phyloP scores from a whole-genome alignment of 192 early-diverging fungal species.

The Phlyctochytrium bullatum region DNA sequence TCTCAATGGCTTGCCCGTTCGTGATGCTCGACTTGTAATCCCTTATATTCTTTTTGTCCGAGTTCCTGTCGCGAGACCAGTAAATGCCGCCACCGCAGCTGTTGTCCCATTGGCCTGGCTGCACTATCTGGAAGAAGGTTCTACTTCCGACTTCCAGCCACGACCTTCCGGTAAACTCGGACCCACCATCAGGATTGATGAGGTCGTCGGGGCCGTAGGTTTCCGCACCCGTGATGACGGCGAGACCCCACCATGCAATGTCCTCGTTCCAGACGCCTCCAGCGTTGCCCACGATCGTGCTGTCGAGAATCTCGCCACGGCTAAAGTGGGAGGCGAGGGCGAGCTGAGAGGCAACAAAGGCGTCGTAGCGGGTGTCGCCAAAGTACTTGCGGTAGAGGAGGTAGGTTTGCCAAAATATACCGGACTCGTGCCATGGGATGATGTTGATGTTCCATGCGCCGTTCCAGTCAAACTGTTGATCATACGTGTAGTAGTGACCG shows the following conservation, averaged over 20 bases:
- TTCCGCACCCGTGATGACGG: conserved; percentile 35
- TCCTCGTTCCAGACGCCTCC: conserved; percentile 45
- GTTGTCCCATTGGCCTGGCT: conserved; percentile 37
- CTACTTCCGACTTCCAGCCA: conserved; percentile 38
- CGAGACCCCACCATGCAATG: conserved; percentile 46
- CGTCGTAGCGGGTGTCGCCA: conserved; percentile 14
- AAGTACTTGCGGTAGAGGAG: conserved; percentile 7
- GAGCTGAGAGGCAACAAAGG: conserved; percentile 8
- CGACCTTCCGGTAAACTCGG: conserved; percentile 27
- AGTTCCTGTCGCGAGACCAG: conserved; percentile 44
- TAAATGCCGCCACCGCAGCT: conserved; percentile 44
- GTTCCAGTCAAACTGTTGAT: no score
- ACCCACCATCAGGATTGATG: conserved; percentile 25
- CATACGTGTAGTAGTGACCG: neutral
- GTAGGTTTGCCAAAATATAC: conserved; percentile 18
- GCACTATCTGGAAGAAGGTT: no score
- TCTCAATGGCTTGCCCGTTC: conserved; percentile 34
- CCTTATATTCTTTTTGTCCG: neutral
- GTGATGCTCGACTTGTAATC: conserved; percentile 44
- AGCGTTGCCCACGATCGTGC: conserved; percentile 11
- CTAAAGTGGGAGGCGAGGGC: conserved; percentile 1
- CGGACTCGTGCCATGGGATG: conserved; percentile 17
- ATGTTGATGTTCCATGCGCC: conserved; percentile 3
- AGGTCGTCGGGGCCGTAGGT: conserved; percentile 13
- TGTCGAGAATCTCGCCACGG: conserved; percentile 15